These are phyloP conservation scores for Cenchrus americanus DNA, from an alignment of 176 grass and related monocot species.

Conservation along the genomic window DNA sequence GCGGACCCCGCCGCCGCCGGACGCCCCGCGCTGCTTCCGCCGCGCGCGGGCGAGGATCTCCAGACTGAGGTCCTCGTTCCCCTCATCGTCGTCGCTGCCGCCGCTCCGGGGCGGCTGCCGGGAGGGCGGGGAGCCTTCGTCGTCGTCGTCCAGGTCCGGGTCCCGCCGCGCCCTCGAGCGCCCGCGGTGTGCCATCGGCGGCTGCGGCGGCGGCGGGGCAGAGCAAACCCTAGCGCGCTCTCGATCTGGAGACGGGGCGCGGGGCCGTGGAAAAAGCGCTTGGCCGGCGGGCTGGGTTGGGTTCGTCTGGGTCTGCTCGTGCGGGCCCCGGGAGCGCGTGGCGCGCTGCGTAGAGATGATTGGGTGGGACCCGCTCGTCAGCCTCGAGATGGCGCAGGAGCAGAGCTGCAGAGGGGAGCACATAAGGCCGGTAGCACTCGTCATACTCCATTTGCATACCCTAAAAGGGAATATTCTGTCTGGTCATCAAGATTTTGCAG, in stretches of 20 bases:
- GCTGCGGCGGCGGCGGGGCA: neutral
- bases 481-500: no score
- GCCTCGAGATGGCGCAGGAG: no score
- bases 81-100: conserved; percentile 51
- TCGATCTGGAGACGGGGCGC: conserved; percentile 8
- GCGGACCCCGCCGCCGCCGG: conserved; percentile 37
- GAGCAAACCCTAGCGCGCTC: conserved; percentile 55
- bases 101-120: neutral
- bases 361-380: no score
- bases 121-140: neutral
- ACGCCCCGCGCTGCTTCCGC: conserved; percentile 3
- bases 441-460: no score
- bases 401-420: no score
- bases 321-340: no score
- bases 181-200: conserved; percentile 56
- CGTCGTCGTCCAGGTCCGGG: conserved; percentile 37
- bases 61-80: conserved; percentile 88
- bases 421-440: no score
- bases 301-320: no score
- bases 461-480: no score
- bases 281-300: neutral
- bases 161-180: conserved; percentile 53
- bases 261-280: neutral
- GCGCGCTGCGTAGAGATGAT: no score
- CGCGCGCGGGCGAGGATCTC: conserved; percentile 68